Evolutionary conservation across 495 filamentous ascomycete species (phyloP), one percentile per base, ranked within the genome.

Genomic region (Penicillium atrosanguineum): DNA sequence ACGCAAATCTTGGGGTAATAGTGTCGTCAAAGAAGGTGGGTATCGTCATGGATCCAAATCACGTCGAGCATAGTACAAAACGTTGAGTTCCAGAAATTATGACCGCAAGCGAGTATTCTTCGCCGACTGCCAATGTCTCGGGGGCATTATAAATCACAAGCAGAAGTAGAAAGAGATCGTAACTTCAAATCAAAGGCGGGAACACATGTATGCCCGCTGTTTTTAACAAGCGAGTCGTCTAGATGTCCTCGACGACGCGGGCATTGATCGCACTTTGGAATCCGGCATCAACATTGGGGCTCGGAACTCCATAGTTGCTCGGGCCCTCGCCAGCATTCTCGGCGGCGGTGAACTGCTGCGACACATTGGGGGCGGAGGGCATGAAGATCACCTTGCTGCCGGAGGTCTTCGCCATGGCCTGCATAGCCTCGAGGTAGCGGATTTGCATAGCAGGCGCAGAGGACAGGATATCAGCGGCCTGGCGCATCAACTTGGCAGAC

Each of bases 401-500:
- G 18, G 94, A 91, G 0, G 81, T 82, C 84, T 97, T 97, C 53
- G 94, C 95, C 94, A 97, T 97, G 8, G 90, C 83, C 68, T 99
- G 94, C 91, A 97, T 97, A n/a, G 94, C 94, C 78, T 99, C 94
- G 55, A 99, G 84, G 60, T 97, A 96, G 20, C 92, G 78, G 74
- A 99, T 99, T 74, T 99, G 94, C 94, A 99, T 99, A 45, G 94
- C 94, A 0, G 94, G 95, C 0, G 94, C 95, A 28, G 84, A 90
- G 48, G 83, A 87, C 53, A 98, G 69, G 62, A 99, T 99, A 70
- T 99, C 94, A 64, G 94, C 94, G 38, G 94, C 94, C 69, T 97
- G 91, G 48, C 94, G 82, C 94, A 98, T 98, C 71, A 98, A 74
- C 69, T 97, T 97, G 69, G 95, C 94, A 49, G 84, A 84, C 71